Base-by-base conservation (phyloP, 495 filamentous ascomycete species). In the Penicillium silybi region DNA sequence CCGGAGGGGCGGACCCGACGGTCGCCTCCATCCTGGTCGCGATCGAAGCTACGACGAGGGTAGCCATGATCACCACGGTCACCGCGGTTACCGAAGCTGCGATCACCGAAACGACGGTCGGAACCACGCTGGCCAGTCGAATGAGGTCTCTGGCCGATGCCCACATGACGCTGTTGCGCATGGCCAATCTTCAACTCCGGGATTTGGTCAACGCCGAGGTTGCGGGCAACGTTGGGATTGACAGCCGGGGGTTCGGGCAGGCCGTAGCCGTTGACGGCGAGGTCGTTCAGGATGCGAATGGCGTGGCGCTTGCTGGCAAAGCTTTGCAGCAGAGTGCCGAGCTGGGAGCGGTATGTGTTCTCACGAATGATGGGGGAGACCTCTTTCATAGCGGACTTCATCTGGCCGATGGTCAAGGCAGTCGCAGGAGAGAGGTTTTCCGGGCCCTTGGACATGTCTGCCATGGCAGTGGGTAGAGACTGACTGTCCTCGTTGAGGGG, bases 401-500 rank as follows among this genome's bases (percentile, higher is more conserved):
- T 46, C 47, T 71, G 66, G 18, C 64, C 63, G 16, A 79, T 61
- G 1, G 61, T 67, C 19, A 73, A 57, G 16, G 59, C 60, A 7
- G 63, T 43, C 19, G 68, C 57, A 2, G 63, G 45, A 16, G 67
- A 51, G 16, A 64, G 43, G 15, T 44, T 35, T 11, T 56, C 46
- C 15, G 56, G 66, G 55, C 63, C 65, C 17, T 58, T 53, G 25
- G 70, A 79, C 77, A 83, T 79, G 53, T 83, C 81, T 43, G 80
- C 68, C 45, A 44, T 52, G 15, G 85, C 75, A 8, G 76, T 68
- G 27, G 71, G 61, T 11, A 90, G 65, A 1, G 75, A 75, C 5
- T 16, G 19, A 4, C 70, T 63, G 61, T 89, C 85, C 0, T 69
- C 58, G 39, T 82, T 58, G 52, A 98, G 73, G 6, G 91, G 90